Evolutionary conservation across 805 yeast genomes (phyloP), one percentile per base, ranked within the genome.

Genomic region (Candida xiaguanensis): DNA sequence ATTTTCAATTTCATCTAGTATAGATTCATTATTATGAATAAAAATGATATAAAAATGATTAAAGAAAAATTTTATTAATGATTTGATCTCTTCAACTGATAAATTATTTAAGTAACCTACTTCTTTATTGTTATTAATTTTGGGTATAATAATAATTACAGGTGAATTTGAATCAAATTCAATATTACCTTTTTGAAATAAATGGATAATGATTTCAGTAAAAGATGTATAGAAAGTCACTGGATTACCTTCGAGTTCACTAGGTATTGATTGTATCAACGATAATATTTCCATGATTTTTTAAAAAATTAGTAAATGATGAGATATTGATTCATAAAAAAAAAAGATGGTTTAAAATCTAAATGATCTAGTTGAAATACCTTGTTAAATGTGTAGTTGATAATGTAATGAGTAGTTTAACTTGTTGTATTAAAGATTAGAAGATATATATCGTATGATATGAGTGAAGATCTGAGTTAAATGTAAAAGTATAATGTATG

Each of bases 61-160:
- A 48, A 67, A 67, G 40, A 53, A 65, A 55, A 59, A 66, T 32
- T 56, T 55, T 41, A 67, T 53, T 15, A 66, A 50, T 23, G 65
- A 46, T 41, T 41, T 42, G 42, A 61, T 55, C 26, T 65, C 67
- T n/a, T 47, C 50, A 40, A 42, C 49, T 13, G 49, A 14, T 24
- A 67, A 49, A 18, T 39, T 22, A 36, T 64, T 65, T 30, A 66
- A 15, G 5, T 30, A 5, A 22, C 35, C 28, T 28, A 31, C 35
- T 20, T 17, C 29, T 17, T 39, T 27, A 16, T 28, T 28, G 9
- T 15, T 24, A 25, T 26, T 16, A 43, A 13, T 8, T 29, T 38
- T 17, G 29, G 47, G 28, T 17, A 46, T 42, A 2, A 62, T 53
- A 5, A 67, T 48, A 17, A 63, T 56, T 6, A 65, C 59, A 12